Evolutionary conservation across 2,329 filamentous ascomycete species (phyloP), one percentile per base, ranked within the genome.

Genomic region (Phyllosticta ampelicida): DNA sequence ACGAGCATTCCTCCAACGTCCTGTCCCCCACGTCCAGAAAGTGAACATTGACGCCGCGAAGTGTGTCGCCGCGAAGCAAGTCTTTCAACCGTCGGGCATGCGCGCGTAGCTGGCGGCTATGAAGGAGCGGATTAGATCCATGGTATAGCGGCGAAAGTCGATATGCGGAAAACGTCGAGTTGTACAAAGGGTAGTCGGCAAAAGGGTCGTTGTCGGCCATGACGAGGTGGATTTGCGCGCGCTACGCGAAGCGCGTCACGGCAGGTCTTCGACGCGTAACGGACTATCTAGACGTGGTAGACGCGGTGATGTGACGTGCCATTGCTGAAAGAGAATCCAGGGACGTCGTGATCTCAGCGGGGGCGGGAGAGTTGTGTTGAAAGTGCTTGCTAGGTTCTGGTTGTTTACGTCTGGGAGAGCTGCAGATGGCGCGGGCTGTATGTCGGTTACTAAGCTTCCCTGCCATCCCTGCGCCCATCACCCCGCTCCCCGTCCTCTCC

Each of bases 111-210:
- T 70, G 68, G 21, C 64, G 58, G 13, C 74, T 69, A 56, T 66
- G 57, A 50, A 77, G 67, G 5, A 73, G 66, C 0, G 65, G 65
- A 4, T 65, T 26, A 49, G 71, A 70, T 59, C 70, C 73, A 63
- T 79, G 75, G 65, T 80, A 75, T 48, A 82, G 73, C n/a, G 78
- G 78, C 3, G 79, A 80, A 9, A 80, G 67, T 62, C 78, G 77
- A 65, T 80, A 77, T 54, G 78, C 67, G n/a, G 70, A 76, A 74
- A 78, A 81, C 26, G 78, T 80, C n/a, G 74, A 75, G 63, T 77
- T 75, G 64, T 79, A 78, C 48, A 81, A 70, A 10, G 77, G 75
- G 57, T 75, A 74, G 18, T 67, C 65, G 8, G 69, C 67, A 36
- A 71, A 67, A 21, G 53, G 53, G 36, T 44, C 36, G 36, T 44